These are phyloP conservation scores for Cyberlindnera bimundalis DNA, from an alignment of 805 yeast genomes.

Conservation along the genomic window DNA sequence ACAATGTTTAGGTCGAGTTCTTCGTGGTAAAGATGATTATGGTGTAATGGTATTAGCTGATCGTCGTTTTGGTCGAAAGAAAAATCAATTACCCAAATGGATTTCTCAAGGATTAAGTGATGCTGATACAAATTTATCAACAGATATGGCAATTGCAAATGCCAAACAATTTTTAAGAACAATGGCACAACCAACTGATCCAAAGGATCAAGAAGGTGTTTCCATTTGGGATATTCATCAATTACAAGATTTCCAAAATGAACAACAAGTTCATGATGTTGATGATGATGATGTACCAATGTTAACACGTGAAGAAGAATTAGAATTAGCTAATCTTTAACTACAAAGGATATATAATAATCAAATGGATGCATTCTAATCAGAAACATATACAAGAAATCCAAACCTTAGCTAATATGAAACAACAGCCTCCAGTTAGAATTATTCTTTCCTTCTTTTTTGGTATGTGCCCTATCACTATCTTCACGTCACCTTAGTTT, in stretches of 20 bases:
- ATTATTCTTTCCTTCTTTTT: conserved; percentile 5
- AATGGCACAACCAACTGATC: conserved; percentile 90
- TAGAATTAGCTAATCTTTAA: conserved; percentile 23
- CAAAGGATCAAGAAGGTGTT: conserved; percentile 88
- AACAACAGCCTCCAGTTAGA: too few relatives aligned
- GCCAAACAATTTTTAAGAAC: conserved; percentile 90
- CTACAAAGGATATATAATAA: conserved; percentile 1
- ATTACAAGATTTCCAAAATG: conserved; percentile 53
- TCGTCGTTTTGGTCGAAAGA: conserved; percentile 82
- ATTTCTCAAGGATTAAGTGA: conserved; percentile 89
- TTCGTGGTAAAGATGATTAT: conserved; percentile 97
- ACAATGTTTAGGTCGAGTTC: conserved; percentile 94
- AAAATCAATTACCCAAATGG: conserved; percentile 93
- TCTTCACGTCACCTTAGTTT: background rate
- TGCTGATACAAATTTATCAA: conserved; percentile 87
- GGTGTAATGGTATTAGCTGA: conserved; percentile 99
- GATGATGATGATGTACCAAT: conserved; percentile 28
- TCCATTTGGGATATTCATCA: conserved; percentile 88
- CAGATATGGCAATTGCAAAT: conserved; percentile 95
- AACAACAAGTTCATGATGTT: conserved; percentile 33
- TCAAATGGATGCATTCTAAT: conserved; percentile 6
- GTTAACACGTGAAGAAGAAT: conserved; percentile 27
- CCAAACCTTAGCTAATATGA: too few relatives aligned
- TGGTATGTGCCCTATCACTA: too few relatives aligned
- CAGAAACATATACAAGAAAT: conserved; percentile 9